These are phyloP conservation scores for Microsporum canis DNA, from an alignment of 2,329 filamentous ascomycete genomes.

Conservation along the genomic window DNA sequence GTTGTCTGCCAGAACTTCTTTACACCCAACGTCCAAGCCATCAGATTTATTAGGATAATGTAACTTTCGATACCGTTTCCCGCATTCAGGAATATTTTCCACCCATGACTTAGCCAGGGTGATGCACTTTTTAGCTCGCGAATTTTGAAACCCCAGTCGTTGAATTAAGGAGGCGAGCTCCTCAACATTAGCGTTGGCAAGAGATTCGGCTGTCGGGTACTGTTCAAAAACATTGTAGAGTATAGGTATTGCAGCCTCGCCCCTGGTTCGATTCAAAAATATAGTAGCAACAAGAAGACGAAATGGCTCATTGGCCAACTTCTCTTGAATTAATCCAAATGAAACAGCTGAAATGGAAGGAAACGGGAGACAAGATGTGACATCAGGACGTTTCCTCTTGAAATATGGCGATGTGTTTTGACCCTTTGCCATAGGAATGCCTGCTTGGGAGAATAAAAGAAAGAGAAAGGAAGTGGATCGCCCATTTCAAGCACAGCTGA, in stretches of 20 bases:
- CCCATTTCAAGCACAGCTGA: too few species aligned
- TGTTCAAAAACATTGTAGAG: constrained; percentile 56
- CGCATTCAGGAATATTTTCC: constrained; percentile 48
- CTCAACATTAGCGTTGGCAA: constrained; percentile 47
- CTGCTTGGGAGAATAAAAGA: background rate
- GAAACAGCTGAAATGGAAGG: constrained; percentile 50
- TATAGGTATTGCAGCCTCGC: constrained; percentile 61
- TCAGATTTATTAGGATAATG: constrained; percentile 44
- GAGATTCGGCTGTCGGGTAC: constrained; percentile 55
- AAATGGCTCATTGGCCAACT: constrained; percentile 63
- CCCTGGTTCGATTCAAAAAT: constrained; percentile 72
- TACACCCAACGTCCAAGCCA: constrained; percentile 38
- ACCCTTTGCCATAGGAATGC: background rate
- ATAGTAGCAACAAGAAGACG: constrained; percentile 70
- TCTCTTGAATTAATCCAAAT: constrained; percentile 79
- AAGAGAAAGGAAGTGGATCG: background rate
- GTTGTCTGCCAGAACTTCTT: constrained; percentile 40
- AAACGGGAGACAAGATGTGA: constrained; percentile 44
- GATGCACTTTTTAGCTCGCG: constrained; percentile 57
- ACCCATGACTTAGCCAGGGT: constrained; percentile 60
- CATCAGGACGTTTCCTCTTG: constrained; percentile 21
- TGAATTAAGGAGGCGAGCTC: constrained; percentile 54
- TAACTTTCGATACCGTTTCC: constrained; percentile 45
- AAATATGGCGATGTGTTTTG: constrained; percentile 34
- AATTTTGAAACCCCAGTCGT: constrained; percentile 58